Base-by-base conservation (phyloP, 73 alveolate species). In the Effrenium voratum region DNA sequence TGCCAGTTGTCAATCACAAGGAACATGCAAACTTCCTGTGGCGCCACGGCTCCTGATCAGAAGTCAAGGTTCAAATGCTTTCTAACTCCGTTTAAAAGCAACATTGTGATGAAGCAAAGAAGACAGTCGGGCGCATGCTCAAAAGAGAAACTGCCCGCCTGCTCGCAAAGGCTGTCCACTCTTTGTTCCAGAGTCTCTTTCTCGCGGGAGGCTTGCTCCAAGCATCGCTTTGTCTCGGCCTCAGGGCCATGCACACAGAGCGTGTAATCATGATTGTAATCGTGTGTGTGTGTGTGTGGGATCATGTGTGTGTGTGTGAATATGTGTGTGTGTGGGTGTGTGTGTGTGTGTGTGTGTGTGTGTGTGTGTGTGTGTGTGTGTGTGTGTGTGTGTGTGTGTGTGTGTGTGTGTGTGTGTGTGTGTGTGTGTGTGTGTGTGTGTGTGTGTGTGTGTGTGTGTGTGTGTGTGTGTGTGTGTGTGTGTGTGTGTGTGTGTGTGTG, bases 361-460 rank as follows among this genome's bases (percentile, higher is more conserved):
- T 66, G 80, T 66, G 80, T 66, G 43, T 66, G 80, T 66, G 80
- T 66, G 80, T 66, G 80, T 66, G 80, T 66, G 80, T 6, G 80
- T 66, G 80, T 66, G 80, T 66, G 80, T 66, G 80, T 19, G 80
- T 66, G 80, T 66, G 80, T 66, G 80, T 66, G 80, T 66, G 80
- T 66, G 80, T 66, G 80, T 66, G 43, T 66, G 80, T 66, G 43
- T 66, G 43, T 66, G 80, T 66, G 80, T 66, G 43, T 66, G 43
- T 66, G 80, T 66, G 80, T 66, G 43, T 66, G 43, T 66, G 80
- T 66, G 80, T 66, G 43, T 66, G 43, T 66, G 80, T 66, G 80
- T 66, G 43, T 66, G 43, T 66, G 80, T 66, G 80, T 66, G 43
- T 66, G 80, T 66, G 80, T 66, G 80, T 66, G 43, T 66, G 80